Base-by-base conservation (phyloP, 192 early-diverging fungal species). In the Linnemannia hyalina region DNA sequence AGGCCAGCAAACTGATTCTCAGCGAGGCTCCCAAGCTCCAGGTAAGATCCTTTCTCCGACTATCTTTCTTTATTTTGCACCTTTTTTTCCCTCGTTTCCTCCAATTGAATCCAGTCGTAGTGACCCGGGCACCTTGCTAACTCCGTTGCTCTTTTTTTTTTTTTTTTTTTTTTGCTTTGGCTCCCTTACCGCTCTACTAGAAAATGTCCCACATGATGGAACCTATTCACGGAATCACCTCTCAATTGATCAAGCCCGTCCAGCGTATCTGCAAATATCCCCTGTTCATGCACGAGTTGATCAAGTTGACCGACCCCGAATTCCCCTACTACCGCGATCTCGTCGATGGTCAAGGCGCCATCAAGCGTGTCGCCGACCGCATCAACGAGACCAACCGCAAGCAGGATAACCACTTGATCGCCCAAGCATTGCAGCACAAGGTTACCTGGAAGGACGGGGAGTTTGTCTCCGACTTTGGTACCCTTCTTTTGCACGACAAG, bases 181-280 rank as follows among this genome's bases (percentile, higher is more conserved):
- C 26, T 68, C 75, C 3, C 40, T 70, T 46, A 10, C 44, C 40
- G 80, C 38, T 40, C 10, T 32, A n/a, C 35, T 90, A 91, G 90
- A 92, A 90, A 77, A 83, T 93, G 77, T 87, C 89, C 38, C 91
- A 93, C 82, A 90, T 94, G 78, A 95, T 95, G 77, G 96, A 98
- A 68, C 97, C 97, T 32, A 92, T 92, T 74, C 95, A 97, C 76
- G 96, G 95, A 88, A 88, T 99, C 78, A 96, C 96, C 26, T 96
- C 95, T 9, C 95, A 96, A 89, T 91, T 99, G 72, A 99, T 99
- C 90, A 98, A 99, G 82, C 99, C 99, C 4, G 93, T 99, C 11
- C 99, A 99, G 89, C 93, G 99, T 69, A 96, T 99, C 76, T 98
- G 98, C 91, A 98, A 98, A 91, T 99, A 99, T 89, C 98, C 98